Evolutionary conservation across 2,329 filamentous ascomycete species (phyloP).

Genomic region (Pseudofabraea citricarpa): DNA sequence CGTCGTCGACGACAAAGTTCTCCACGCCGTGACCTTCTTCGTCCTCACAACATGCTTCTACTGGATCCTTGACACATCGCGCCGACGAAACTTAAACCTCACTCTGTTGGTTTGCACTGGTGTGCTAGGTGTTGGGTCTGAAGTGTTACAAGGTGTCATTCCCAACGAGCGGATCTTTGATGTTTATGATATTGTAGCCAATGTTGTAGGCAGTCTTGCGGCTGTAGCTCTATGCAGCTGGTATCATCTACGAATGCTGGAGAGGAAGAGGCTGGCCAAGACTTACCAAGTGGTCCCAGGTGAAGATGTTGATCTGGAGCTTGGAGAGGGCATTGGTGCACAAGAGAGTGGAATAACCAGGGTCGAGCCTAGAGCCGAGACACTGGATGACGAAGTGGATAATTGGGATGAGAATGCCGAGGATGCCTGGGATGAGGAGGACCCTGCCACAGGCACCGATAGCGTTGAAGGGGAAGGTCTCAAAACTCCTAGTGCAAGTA

Average conservation of each 20-base stretch:
- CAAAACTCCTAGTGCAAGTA: slow-evolving; percentile 30
- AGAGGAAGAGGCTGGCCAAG: slow-evolving; percentile 72
- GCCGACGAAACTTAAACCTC: slow-evolving; percentile 78
- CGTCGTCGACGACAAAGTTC: slow-evolving; percentile 79
- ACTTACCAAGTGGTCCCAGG: slow-evolving; percentile 67
- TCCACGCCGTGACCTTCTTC: slow-evolving; percentile 89
- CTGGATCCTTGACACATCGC: slow-evolving; percentile 91
- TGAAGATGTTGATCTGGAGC: slow-evolving; percentile 66
- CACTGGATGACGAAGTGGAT: slow-evolving; percentile 78
- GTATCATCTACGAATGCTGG: slow-evolving; percentile 96
- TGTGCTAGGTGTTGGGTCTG: slow-evolving; percentile 65
- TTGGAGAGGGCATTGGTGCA: slow-evolving; percentile 53
- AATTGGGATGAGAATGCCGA: slow-evolving; percentile 88
- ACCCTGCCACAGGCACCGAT: slow-evolving; percentile 21
- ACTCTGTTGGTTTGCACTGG: slow-evolving; percentile 78
- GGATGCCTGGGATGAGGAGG: slow-evolving; percentile 56
- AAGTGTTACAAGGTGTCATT: slow-evolving; percentile 70
- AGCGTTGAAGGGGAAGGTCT: slow-evolving; percentile 24
- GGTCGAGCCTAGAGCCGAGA: slow-evolving; percentile 31
- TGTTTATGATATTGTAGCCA: slow-evolving; percentile 80
- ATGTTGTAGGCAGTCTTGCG: slow-evolving; percentile 70
- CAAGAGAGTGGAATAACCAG: slow-evolving; percentile 63
- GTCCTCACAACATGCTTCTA: slow-evolving; percentile 84
- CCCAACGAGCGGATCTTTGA: slow-evolving; percentile 71
- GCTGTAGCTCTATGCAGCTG: slow-evolving; percentile 73